phyloP scores from a whole-genome alignment of 306 rosid genomes.

The Lablab purpureus region DNA sequence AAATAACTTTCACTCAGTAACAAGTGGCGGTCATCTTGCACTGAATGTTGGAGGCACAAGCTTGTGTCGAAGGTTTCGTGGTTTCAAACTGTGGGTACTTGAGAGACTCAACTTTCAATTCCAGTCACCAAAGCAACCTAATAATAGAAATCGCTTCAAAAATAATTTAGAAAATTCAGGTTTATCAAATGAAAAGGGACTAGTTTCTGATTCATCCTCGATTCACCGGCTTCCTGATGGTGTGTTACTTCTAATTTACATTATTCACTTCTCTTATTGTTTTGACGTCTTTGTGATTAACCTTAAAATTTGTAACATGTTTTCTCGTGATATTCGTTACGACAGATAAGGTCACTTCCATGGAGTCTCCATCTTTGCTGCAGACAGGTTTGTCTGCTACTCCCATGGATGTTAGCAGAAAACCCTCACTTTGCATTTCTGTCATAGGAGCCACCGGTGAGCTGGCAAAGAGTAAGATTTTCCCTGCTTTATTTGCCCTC shows the following conservation, averaged over 20 bases:
- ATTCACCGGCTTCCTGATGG: constrained; percentile 48
- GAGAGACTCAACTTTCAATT: constrained; percentile 58
- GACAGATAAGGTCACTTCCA: constrained; percentile 48
- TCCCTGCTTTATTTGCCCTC: constrained; percentile 92
- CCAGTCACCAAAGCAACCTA: constrained; percentile 48
- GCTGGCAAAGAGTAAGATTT: constrained; percentile 85
- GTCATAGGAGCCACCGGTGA: constrained; percentile 97
- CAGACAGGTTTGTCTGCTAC: constrained; percentile 47
- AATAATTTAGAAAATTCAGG: constrained; percentile 45
- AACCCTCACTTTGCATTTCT: constrained; percentile 81
- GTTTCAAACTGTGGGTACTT: constrained; percentile 67
- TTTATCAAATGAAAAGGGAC: constrained; percentile 50
- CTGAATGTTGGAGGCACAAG: constrained; percentile 54
- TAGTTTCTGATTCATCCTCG: constrained; percentile 47
- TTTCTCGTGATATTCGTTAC: constrained; percentile 32
- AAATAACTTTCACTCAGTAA: constrained; percentile 37
- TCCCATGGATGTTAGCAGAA: constrained; percentile 44
- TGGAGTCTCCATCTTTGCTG: constrained; percentile 52
- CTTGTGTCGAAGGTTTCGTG: constrained; percentile 65
- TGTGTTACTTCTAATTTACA: constrained; percentile 41
- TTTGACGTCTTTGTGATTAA: background rate
- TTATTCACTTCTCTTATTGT: constrained; percentile 6
- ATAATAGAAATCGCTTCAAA: constrained; percentile 51
- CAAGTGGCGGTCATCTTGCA: constrained; percentile 37
- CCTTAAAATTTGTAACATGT: background rate